Base-by-base conservation (phyloP, 1,284 basidiomycete species). In the Volvariella volvacea region DNA sequence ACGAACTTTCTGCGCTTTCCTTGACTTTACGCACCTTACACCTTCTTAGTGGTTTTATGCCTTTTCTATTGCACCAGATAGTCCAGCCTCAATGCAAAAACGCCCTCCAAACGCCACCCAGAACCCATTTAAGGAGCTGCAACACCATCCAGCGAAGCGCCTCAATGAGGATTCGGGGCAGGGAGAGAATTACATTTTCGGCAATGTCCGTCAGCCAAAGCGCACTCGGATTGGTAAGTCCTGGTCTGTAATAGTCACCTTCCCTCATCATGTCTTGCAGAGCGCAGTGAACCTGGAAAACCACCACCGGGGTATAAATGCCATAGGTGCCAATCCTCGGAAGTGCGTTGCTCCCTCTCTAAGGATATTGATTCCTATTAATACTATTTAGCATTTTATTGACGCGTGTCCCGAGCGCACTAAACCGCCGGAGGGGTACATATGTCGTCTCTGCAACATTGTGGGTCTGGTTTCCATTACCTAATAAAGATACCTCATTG, bases 371-470 rank as follows among this genome's bases (percentile, higher is more conserved):
- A 6, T 45, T 15, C 25, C 42, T 47, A 40, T 41, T 42, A 39
- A 25, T 17, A 22, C 32, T 12, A 30, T 22, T 21, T 51, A 91
- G 87, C 88, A 91, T 62, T 84, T 82, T 50, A 83, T 88, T 50
- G 77, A 73, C 43, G 73, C 84, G 50, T 89, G 90, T 51, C 84
- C 85, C 1, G 80, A 86, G 38, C 67, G 81, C 41, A 67, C 65
- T 15, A 86, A 83, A 55, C 89, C 88, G 3, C 83, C 87, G 20
- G 88, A 90, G 51, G 78, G 78, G 30, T 94, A 94, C 56, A 61
- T 92, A n/a, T 94, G 91, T 68, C 88, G 75, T 57, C 78, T 91
- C 19, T 94, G 91, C 56, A 76, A 80, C 44, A 75, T 73, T 42
- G 76, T 78, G 47, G 30, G 22, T 36, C 14, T 30, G n/a, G 47